Base-by-base conservation (phyloP, 2,329 filamentous ascomycete genomes). In the Hymenoscyphus scutula region DNA sequence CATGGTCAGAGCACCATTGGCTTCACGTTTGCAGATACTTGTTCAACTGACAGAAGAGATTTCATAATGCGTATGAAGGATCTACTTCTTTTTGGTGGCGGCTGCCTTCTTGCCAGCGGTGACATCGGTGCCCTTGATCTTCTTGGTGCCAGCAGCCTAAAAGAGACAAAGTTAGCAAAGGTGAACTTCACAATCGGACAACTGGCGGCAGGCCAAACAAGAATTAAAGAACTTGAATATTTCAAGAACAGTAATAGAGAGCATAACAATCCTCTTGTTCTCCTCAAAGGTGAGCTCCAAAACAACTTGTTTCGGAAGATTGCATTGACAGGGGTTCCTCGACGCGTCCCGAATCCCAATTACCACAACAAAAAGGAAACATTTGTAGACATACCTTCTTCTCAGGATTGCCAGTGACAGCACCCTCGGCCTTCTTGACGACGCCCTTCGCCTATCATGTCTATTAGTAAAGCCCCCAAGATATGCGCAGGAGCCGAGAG, bases 91-190 rank as follows among this genome's bases (percentile, higher is more conserved):
- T 58, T 66, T 68, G 61, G 62, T 62, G n/a, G 59, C 63, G 32
- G 67, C 53, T n/a, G 59, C 56, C 58, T 65, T 66, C 58, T 66
- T 68, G 45, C 60, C 37, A 19, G 34, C 51, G 5, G 53, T 72
- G 41, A 68, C 69, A 65, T 75, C 73, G 7, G 74, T 73, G 37
- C 70, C 74, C 45, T 69, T 73, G 57, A 72, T 71, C 71, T 77
- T 76, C 73, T 77, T 77, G 59, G 75, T 72, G 25, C 71, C 74
- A 17, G 75, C 72, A 51, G 74, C 70, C 73, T 75, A 45, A 34
- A 41, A 32, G 37, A 34, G 10, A 23, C n/a, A 13, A 3, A 37
- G 37, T 41, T 30, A 59, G 37, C 34, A 53, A 29, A 30, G 29
- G n/a, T 25, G 41, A 19, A 10, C 41, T 23, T 5, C 11, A 23